These are phyloP conservation scores for Hordeum vulgare DNA, from an alignment of 176 grass and related monocot genomes.

Conservation along the genomic window DNA sequence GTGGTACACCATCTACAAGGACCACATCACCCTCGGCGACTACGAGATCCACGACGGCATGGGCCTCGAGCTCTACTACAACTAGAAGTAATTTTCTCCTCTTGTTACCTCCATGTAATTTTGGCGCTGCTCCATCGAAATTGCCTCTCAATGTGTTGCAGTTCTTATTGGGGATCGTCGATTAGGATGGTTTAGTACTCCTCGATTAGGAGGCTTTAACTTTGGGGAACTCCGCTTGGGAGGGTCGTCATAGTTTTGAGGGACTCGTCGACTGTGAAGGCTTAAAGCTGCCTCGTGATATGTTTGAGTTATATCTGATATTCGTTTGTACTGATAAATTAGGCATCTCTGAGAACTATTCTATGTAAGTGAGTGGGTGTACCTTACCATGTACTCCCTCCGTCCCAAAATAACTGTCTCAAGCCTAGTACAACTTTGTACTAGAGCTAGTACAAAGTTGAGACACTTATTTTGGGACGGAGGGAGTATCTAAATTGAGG, in stretches of 20 bases:
- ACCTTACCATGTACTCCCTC: not conserved
- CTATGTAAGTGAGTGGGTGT: too few species aligned
- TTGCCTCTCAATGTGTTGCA: not conserved
- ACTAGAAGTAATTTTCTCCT: slow-evolving; percentile 30
- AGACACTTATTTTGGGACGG: too few species aligned
- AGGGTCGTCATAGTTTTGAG: not conserved
- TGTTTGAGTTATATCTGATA: too few species aligned
- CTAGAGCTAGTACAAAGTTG: too few species aligned
- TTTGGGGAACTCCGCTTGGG: not conserved
- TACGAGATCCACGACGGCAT: slow-evolving; percentile 99
- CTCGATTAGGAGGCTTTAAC: not conserved
- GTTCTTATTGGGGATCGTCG: not conserved
- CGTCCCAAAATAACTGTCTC: too few species aligned
- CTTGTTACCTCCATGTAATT: not conserved
- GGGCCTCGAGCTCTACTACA: slow-evolving; percentile 99
- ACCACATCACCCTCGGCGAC: slow-evolving; percentile 98
- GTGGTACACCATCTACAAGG: slow-evolving; percentile 99
- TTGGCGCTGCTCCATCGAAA: not conserved
- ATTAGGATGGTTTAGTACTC: not conserved
- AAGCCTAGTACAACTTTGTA: too few species aligned
- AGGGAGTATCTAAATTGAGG: not conserved
- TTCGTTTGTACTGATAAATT: too few species aligned
- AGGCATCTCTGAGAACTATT: too few species aligned
- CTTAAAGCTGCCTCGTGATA: too few species aligned
- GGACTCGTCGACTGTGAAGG: too few species aligned